A percentile compares a stretch with the other conserved stretches of the same genome.
Evolutionary conservation across 2,329 filamentous ascomycete species (phyloP).

Genomic region (Hortaea sp.): DNA sequence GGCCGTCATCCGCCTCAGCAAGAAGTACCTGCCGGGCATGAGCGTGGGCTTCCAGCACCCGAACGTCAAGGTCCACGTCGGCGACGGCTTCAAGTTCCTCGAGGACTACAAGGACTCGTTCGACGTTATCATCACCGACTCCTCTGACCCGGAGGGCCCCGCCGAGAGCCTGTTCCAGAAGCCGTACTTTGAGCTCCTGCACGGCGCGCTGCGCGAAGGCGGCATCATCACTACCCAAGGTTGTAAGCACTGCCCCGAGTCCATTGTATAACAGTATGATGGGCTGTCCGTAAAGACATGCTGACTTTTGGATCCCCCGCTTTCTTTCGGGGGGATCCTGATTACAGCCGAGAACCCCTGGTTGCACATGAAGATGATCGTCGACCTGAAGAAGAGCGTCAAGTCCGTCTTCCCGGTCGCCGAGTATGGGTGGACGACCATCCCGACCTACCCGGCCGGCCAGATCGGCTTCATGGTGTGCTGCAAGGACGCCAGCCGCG

Average conservation of each 20-base stretch:
- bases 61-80: slow-evolving; percentile 84
- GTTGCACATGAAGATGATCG: slow-evolving; percentile 91
- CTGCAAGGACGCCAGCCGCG: slow-evolving; percentile 78
- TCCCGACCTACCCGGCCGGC: slow-evolving; percentile 96
- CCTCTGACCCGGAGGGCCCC: slow-evolving; percentile 91
- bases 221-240: slow-evolving; percentile 99
- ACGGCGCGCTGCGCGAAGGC: slow-evolving; percentile 81
- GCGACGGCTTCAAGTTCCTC: slow-evolving; percentile 98
- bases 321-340: slow-evolving; percentile 3
- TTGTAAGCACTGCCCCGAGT: slow-evolving; percentile 73
- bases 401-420: slow-evolving; percentile 92
- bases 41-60: slow-evolving; percentile 81
- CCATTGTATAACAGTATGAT: slow-evolving; percentile 9
- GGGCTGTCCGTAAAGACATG: slow-evolving; percentile 1
- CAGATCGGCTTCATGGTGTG: slow-evolving; percentile 99
- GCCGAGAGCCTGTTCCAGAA: slow-evolving; percentile 97
- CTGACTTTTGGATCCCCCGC: slow-evolving; percentile 9
- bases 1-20: slow-evolving; percentile 96
- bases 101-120: slow-evolving; percentile 94
- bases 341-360: slow-evolving; percentile 93
- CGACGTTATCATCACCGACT: slow-evolving; percentile 99
- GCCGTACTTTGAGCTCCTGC: slow-evolving; percentile 92
- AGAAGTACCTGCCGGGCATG: slow-evolving; percentile 96
- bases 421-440: slow-evolving; percentile 98
- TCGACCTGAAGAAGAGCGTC: slow-evolving; percentile 92